A percentile compares a stretch with the other conserved stretches of the same genome.
phyloP scores from a whole-genome alignment of 768 basidiomycete genomes.

The Gymnopilus dilepis region DNA sequence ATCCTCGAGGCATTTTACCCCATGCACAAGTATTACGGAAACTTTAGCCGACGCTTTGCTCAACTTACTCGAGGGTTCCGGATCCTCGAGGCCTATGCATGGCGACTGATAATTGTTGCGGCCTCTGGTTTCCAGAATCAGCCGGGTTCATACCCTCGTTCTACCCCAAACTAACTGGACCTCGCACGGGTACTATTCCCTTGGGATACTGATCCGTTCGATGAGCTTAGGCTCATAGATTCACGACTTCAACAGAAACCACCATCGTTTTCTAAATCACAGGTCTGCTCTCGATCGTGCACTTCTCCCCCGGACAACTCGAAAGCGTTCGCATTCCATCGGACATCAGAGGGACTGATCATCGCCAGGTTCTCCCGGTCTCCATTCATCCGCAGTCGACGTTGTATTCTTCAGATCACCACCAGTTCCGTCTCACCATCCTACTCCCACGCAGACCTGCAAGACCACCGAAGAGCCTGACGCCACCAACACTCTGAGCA shows the following conservation, averaged over 20 bases:
- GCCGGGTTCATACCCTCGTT: background rate
- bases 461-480: background rate
- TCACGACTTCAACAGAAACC: too few species aligned
- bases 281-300: too few species aligned
- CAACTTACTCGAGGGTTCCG: background rate
- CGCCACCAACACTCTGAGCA: background rate
- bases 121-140: background rate
- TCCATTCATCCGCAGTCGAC: background rate
- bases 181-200: too few species aligned
- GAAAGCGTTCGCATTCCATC: too few species aligned
- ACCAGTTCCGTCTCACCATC: background rate
- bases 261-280: too few species aligned
- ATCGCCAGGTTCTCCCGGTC: background rate
- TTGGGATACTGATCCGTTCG: too few species aligned
- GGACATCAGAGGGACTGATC: too few species aligned
- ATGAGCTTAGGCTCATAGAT: too few species aligned
- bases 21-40: background rate
- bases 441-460: background rate
- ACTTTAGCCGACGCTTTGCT: background rate
- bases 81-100: conserved; percentile 4
- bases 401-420: background rate
- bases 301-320: too few species aligned
- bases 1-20: conserved; percentile 7
- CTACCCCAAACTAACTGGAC: too few species aligned
- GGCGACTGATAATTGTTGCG: background rate